Evolutionary conservation across 2,329 filamentous ascomycete genomes (phyloP).

Genomic region (Neofusicoccum kwambonambiense): DNA sequence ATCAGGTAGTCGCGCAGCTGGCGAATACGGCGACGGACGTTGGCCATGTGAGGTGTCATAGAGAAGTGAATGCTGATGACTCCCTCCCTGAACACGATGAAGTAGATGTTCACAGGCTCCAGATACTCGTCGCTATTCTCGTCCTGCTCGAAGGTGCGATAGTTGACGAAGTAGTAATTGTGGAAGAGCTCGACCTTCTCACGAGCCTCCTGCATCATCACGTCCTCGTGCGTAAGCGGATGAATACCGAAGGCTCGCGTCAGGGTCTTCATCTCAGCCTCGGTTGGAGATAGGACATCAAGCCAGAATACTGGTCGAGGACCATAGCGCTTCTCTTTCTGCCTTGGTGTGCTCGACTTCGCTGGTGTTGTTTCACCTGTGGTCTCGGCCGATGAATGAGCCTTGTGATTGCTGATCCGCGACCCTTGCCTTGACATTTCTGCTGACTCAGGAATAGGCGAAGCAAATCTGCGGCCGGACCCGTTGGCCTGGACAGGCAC

Average conservation of each 20-base stretch:
- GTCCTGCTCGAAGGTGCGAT: slow-evolving; percentile 96
- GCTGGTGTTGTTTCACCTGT: slow-evolving; percentile 53
- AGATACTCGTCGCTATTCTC: slow-evolving; percentile 84
- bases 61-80: slow-evolving; percentile 96
- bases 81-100: slow-evolving; percentile 93
- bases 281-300: slow-evolving; percentile 85
- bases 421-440: slow-evolving; percentile 10
- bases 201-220: slow-evolving; percentile 93
- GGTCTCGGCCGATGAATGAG: slow-evolving; percentile 35
- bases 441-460: not conserved
- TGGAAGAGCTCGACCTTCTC: slow-evolving; percentile 98
- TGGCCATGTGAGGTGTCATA: slow-evolving; percentile 93
- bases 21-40: slow-evolving; percentile 88
- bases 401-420: slow-evolving; percentile 24
- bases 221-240: slow-evolving; percentile 91
- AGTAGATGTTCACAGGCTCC: slow-evolving; percentile 95
- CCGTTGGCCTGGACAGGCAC: not conserved
- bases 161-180: slow-evolving; percentile 98
- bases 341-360: slow-evolving; percentile 27
- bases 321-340: slow-evolving; percentile 53
- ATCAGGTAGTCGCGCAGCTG: slow-evolving; percentile 93
- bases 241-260: slow-evolving; percentile 94
- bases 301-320: slow-evolving; percentile 96
- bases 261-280: slow-evolving; percentile 92
- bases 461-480: not conserved